A percentile compares a stretch with the other conserved stretches of the same genome.
Evolutionary conservation across 2,329 filamentous ascomycete species (phyloP).

Genomic region (Calycina herbarum): DNA sequence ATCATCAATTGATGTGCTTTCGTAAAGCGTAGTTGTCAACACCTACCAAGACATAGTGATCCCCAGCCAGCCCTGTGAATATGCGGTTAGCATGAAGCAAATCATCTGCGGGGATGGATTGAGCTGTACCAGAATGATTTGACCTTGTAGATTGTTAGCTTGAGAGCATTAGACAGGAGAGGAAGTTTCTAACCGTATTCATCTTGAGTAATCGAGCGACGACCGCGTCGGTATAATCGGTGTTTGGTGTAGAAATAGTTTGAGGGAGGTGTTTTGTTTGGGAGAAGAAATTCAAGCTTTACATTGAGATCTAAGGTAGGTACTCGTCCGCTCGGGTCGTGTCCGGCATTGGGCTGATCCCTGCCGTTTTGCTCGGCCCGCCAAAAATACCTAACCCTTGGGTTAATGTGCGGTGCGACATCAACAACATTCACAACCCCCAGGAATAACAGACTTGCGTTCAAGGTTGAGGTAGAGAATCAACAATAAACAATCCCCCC

Average conservation of each 20-base stretch:
- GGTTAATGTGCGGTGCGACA: constrained; percentile 1
- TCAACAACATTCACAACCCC: constrained; percentile 12
- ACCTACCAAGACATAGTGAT: constrained; percentile 76
- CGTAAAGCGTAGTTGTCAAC: background rate
- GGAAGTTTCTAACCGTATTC: constrained; percentile 51
- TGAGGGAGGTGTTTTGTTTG: background rate
- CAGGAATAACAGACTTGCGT: constrained; percentile 1
- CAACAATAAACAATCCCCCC: background rate
- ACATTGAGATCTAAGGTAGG: background rate
- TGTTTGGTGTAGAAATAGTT: background rate
- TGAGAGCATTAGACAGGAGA: constrained; percentile 2
- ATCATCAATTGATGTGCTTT: constrained; percentile 20
- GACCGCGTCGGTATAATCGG: background rate
- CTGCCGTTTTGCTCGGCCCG: constrained; percentile 1
- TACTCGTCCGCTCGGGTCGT: background rate
- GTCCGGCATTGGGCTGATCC: background rate
- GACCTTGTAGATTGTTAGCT: constrained; percentile 46
- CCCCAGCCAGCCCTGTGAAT: constrained; percentile 82
- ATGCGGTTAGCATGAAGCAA: constrained; percentile 25
- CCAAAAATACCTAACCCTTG: constrained; percentile 14
- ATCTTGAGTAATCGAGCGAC: constrained; percentile 38
- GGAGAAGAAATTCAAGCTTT: background rate
- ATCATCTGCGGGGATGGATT: constrained; percentile 16
- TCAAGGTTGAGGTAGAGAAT: background rate
- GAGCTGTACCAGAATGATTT: constrained; percentile 64